Conservation (phyloP, 2,329 filamentous ascomycete species). For the Colletotrichum lentis region DNA sequence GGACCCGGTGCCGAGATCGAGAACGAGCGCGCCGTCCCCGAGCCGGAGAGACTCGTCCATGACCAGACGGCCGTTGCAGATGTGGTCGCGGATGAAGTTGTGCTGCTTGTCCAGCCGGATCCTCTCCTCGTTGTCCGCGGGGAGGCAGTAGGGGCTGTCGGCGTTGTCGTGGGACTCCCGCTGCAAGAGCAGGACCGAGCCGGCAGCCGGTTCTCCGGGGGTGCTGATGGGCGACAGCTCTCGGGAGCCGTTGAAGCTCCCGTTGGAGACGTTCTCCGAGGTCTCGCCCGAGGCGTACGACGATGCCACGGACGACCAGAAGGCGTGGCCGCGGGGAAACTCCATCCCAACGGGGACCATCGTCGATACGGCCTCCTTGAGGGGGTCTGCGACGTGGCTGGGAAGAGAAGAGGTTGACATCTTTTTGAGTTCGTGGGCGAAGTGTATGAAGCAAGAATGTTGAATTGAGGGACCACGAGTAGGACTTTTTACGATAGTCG, state of each 20-base stretch:
- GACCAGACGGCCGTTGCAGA: background rate
- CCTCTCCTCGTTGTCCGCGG: slow-evolving; percentile 1
- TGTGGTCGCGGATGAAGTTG: slow-evolving; percentile 8
- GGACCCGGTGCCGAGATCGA: background rate
- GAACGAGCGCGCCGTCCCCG: background rate
- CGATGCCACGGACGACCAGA: background rate
- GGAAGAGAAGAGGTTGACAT: background rate
- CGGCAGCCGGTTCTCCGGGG: too few relatives aligned
- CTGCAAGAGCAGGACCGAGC: background rate
- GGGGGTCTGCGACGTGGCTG: background rate
- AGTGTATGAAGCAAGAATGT: background rate
- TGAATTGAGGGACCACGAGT: background rate
- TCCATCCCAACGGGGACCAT: background rate
- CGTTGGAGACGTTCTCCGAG: background rate
- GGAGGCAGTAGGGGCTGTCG: slow-evolving; percentile 3
- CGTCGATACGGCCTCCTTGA: background rate
- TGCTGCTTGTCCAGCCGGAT: slow-evolving; percentile 3
- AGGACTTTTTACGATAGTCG: too few relatives aligned
- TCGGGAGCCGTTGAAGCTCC: background rate
- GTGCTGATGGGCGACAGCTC: background rate
- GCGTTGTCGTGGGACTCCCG: background rate
- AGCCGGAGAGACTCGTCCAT: background rate
- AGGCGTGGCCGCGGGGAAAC: background rate
- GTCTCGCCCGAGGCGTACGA: background rate
- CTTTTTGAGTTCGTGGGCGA: background rate